A percentile compares a stretch with the other conserved stretches of the same genome.
Evolutionary conservation across 768 basidiomycete genomes (phyloP).

Genomic region (Mycena pura): DNA sequence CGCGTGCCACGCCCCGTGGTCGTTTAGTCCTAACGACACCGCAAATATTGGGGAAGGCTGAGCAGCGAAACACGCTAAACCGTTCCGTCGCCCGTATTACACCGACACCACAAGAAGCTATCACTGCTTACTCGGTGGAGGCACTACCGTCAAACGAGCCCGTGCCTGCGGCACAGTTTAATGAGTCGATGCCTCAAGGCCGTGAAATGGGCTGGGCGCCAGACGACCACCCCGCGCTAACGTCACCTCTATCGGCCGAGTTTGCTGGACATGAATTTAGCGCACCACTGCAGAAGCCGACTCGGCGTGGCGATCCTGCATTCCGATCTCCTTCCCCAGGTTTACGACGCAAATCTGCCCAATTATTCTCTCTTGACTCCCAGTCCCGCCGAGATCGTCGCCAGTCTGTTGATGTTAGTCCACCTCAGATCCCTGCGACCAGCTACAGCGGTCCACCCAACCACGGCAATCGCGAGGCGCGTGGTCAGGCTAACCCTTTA

Average conservation of each 20-base stretch:
- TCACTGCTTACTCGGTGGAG: constrained; percentile 15
- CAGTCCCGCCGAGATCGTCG: constrained; percentile 16
- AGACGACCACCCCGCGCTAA: constrained; percentile 9
- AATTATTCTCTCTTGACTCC: constrained; percentile 23
- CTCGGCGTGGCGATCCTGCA: background rate
- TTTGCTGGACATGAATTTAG: constrained; percentile 9
- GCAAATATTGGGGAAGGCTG: constrained; percentile 10
- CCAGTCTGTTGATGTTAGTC: constrained; percentile 17
- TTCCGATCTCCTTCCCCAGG: background rate
- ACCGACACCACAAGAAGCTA: background rate
- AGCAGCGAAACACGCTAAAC: background rate
- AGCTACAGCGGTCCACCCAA: constrained; percentile 11
- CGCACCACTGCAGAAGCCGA: background rate
- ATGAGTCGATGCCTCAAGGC: background rate
- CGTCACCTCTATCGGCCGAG: constrained; percentile 12
- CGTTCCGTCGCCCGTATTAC: constrained; percentile 5
- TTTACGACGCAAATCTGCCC: constrained; percentile 29
- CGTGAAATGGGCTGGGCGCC: constrained; percentile 18
- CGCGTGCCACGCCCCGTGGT: constrained; percentile 20
- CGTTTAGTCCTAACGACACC: constrained; percentile 20
- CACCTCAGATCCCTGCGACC: constrained; percentile 19
- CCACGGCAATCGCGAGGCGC: background rate
- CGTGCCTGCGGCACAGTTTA: background rate
- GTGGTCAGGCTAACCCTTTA: constrained; percentile 4
- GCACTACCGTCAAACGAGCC: background rate